Base-by-base conservation (phyloP, 306 rosid species). In the Glycine soja region DNA sequence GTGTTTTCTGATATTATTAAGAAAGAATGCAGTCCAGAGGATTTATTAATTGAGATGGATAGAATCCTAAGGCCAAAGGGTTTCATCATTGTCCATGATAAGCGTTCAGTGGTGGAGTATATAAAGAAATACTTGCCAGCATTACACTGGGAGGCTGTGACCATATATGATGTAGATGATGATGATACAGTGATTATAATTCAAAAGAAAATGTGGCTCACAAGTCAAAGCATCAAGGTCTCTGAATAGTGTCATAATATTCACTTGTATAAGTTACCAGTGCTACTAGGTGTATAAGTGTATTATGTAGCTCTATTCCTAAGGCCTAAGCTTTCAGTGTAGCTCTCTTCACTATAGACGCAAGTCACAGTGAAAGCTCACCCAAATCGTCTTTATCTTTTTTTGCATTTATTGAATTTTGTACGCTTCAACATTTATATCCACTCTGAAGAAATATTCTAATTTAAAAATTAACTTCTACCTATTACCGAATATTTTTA, bases 141-240 rank as follows among this genome's bases (percentile, higher is more conserved):
- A 10, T 83, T 93, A 83, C 92, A 91, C 83, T 93, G 94, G 96
- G 91, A 93, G 79, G 82, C 75, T 62, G 90, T 93, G 78, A 90
- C 91, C 52, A 71, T 61, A 0, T 82, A 84, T 3, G 82, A 85
- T 15, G 45, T 64, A 38, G 69, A 66, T 61, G 92, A 87, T 24
- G 30, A 24, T 9, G 86, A 86, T 1, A 61, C 62, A 43, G 87
- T 93, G 53, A 34, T 88, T 12, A 77, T 93, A 13, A 54, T 91
- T 87, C 96, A 88, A 64, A 91, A 93, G 91, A 91, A 90, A 87
- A 76, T 87, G 47, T 88, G 94, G 96, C 85, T 88, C 70, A 93
- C 94, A 67, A 83, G 90, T 13, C 83, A 81, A 24, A 90, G 90
- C 68, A 24, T 24, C 30, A 24, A 24, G 30, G 30, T 24, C 2